A percentile compares a stretch with the other conserved stretches of the same genome.
These are phyloP conservation scores for Aspergillus kassunensis DNA, from an alignment of 495 filamentous ascomycete species.

Conservation along the genomic window DNA sequence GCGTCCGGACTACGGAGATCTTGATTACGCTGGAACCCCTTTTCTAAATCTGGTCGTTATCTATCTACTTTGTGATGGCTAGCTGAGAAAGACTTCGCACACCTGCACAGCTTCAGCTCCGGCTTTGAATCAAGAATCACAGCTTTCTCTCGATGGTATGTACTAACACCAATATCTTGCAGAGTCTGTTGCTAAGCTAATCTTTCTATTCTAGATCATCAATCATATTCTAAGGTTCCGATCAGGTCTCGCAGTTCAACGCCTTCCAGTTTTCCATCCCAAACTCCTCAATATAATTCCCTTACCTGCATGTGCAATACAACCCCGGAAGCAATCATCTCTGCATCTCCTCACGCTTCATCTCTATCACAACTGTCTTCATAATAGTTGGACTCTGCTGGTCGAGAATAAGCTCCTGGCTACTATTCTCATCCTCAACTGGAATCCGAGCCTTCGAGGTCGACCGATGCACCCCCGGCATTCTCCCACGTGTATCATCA, in stretches of 20 bases:
- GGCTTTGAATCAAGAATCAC: background rate
- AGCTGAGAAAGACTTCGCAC: background rate
- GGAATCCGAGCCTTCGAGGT: background rate
- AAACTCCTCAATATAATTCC: background rate
- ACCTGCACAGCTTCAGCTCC: background rate
- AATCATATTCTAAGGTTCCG: background rate
- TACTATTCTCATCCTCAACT: background rate
- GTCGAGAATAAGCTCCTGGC: conserved; percentile 4
- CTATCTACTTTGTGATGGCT: background rate
- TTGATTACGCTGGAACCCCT: background rate
- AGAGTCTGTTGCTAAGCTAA: background rate
- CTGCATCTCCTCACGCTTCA: conserved; percentile 1
- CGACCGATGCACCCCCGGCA: background rate
- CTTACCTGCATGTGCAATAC: background rate
- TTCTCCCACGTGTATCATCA: background rate
- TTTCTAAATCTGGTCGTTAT: background rate
- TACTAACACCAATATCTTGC: background rate
- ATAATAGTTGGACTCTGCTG: background rate
- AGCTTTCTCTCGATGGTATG: background rate
- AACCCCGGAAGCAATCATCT: background rate
- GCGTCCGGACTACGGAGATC: background rate
- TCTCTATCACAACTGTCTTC: conserved; percentile 10
- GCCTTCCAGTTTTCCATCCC: background rate
- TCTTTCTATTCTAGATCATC: background rate
- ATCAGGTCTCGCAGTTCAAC: background rate